Conservation (phyloP, 768 basidiomycete species). For the Amanita rimosa region DNA sequence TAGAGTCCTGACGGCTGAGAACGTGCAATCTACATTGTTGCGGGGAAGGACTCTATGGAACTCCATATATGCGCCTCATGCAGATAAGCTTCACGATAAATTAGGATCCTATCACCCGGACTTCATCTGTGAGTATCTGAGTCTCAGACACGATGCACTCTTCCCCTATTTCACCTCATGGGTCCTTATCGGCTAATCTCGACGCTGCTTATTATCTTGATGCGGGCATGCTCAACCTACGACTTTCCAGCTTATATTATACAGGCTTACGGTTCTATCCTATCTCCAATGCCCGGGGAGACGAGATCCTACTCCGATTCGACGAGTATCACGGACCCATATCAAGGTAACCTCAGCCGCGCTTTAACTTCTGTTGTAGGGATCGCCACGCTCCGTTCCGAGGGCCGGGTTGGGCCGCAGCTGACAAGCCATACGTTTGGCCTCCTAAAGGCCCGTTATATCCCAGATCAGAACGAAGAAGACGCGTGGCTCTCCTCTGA, state of each 20-base stretch:
- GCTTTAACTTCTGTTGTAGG: conserved; percentile 78
- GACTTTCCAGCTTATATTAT: conserved; percentile 64
- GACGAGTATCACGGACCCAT: conserved; percentile 32
- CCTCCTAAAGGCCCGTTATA: conserved; percentile 70
- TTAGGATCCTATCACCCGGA: conserved; percentile 85
- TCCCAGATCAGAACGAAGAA: conserved; percentile 49
- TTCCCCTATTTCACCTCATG: conserved; percentile 15
- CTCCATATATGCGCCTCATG: conserved; percentile 83
- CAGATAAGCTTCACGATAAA: conserved; percentile 81
- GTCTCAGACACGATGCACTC: conserved; percentile 9
- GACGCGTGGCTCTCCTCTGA: conserved; percentile 77
- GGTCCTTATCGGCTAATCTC: conserved; percentile 19
- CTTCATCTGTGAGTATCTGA: conserved; percentile 69
- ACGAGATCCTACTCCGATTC: conserved; percentile 28
- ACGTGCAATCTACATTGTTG: conserved; percentile 55
- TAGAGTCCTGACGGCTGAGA: conserved; percentile 49
- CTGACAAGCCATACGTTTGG: conserved; percentile 85
- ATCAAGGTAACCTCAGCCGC: conserved; percentile 80
- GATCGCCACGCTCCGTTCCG: conserved; percentile 75
- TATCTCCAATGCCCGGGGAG: conserved; percentile 61
- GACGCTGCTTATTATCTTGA: conserved; percentile 19
- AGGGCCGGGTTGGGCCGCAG: conserved; percentile 78
- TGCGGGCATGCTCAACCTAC: conserved; percentile 10
- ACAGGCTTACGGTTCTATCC: conserved; percentile 71
- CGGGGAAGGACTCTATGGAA: conserved; percentile 73